Evolutionary conservation across 371 early-diverging fungal genomes (phyloP).

Genomic region (Mucor circinelloides): DNA sequence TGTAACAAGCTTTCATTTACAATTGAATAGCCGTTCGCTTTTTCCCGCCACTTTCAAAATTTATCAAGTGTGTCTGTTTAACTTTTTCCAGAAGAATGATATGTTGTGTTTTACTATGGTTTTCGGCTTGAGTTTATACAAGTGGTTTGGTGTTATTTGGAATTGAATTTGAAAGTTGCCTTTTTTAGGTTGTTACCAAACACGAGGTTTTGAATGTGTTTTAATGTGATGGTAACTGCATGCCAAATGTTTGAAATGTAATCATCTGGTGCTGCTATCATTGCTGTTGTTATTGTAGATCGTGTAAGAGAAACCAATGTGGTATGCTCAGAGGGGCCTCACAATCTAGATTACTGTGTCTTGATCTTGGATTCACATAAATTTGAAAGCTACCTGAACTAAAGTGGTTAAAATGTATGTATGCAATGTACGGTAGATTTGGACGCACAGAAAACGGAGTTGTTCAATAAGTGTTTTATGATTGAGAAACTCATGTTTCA

Average conservation of each 20-base stretch:
- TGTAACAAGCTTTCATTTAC: too few species aligned
- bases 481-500: not conserved
- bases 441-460: slow-evolving; percentile 2
- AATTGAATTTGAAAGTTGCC: not conserved
- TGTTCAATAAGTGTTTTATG: not conserved
- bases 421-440: not conserved
- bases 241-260: not conserved
- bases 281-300: not conserved
- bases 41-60: too few species aligned
- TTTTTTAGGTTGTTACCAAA: not conserved
- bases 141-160: not conserved
- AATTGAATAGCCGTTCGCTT: too few species aligned
- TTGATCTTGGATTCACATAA: too few species aligned
- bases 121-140: too few species aligned
- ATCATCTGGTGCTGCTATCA: not conserved
- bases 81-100: not conserved
- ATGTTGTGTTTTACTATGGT: too few species aligned
- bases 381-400: not conserved
- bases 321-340: too few species aligned
- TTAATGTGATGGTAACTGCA: not conserved
- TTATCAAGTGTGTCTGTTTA: not conserved
- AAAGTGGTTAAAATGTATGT: not conserved
- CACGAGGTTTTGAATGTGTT: not conserved
- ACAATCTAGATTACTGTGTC: too few species aligned
- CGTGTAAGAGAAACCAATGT: not conserved